Evolutionary conservation across 1,139 yeast species (phyloP), one percentile per base, ranked within the genome.

Genomic region (Suhomyces choctaworum): DNA sequence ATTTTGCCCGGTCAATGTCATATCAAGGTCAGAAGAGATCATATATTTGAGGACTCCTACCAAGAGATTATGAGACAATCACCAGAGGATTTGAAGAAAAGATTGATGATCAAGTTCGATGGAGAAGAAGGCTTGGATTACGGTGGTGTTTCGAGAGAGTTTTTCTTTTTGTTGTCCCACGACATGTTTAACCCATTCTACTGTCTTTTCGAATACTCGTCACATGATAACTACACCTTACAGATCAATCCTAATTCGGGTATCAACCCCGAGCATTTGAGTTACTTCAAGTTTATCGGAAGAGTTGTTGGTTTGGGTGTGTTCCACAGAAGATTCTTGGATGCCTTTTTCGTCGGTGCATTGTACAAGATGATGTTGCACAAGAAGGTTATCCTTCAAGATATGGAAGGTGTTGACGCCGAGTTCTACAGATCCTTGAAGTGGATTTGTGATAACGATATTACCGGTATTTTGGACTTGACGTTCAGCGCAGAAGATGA

Each of bases 101-200:
- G 98, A 58, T 70, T 92, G 44, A 92, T 92, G 98, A 94, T 92
- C 61, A 90, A 92, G 62, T 92, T 94, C 54, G 98, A 92, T 51
- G 98, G 98, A 43, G 99, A 92, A 70, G 98, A 92, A 72, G 99
- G 98, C 62, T 76, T 94, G 51, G 99, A 92, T 71, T 92, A 92
- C 59, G 98, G 98, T 75, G 99, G 99, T 59, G 97, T 92, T 47
- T 88, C 97, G 19, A 79, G 98, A 70, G 99, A 92, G 64, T 92
- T 88, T 64, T 92, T 94, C 81, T 92, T 89, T 66, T 73, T 90
- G 56, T 73, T 92, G 48, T 90, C 97, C 2, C 98, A 92, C 60
- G 97, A 94, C 64, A 94, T 92, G 97, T 92, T 92, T 65, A 90
- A 94, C 60, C 99, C 99, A 42, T 88, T 90, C 65, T 92, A 94